Base-by-base conservation (phyloP, 805 yeast species). In the Starmerella apis region DNA sequence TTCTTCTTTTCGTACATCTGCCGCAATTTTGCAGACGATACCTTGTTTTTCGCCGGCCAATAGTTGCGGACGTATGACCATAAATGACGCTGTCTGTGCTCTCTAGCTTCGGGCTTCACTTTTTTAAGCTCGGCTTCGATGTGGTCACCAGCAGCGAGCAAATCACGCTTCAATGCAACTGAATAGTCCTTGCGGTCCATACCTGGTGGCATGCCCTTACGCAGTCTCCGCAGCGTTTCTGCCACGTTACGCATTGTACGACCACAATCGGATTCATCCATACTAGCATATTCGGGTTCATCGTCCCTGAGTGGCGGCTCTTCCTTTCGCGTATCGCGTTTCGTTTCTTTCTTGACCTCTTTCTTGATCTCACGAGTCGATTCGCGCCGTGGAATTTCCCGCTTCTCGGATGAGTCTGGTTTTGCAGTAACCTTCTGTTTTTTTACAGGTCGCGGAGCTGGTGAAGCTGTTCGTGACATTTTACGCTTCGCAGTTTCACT, bases 11-110 rank as follows among this genome's bases (percentile, higher is more conserved):
- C 54, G 65, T 85, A 87, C 95, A 87, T 86, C 27, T 77, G 80
- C 61, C 74, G 73, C 54, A 86, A 77, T 67, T 82, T 82, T 33
- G 71, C 66, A 53, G 90, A 81, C 13, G 70, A 61, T 37, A 83
- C 95, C 47, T 56, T 51, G 33, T 41, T 28, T 54, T 76, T 75
- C 3, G 79, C 83, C 2, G 96, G 96, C 96, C 96, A 86, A 68
- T 79, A 86, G 48, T 77, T 74, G 19, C 87, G 74, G 4, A 92
- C 86, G 63, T 81, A 86, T 27, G 83, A 76, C 95, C 96, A 86
- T 52, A 86, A 66, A 59, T 86, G 92, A 62, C 76, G 80, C 50
- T 71, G 69, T 51, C 68, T 58, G 60, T 71, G 74, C 6, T 66
- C 71, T 7, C 27, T 23, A 25, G 69, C 61, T 20, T 69, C 68